phyloP scores from a whole-genome alignment of 805 yeast genomes.

The Wickerhamomyces sydowiorum region DNA sequence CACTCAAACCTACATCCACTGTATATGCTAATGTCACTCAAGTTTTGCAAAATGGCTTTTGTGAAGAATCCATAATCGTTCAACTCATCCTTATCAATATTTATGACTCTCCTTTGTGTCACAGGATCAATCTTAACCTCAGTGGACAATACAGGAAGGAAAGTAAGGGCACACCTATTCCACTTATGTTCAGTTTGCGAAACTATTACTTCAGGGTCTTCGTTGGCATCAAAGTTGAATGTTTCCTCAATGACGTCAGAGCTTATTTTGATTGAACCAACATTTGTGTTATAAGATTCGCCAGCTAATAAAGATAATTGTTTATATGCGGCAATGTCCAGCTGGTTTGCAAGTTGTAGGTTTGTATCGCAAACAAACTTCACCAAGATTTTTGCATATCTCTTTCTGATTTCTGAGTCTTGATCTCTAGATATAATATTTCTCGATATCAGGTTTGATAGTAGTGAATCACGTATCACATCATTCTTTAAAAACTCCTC shows the following conservation, averaged over 20 bases:
- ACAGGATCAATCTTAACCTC: constrained; percentile 14
- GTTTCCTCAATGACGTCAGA: constrained; percentile 13
- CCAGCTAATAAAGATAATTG: constrained; percentile 5
- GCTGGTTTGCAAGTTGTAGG: constrained; percentile 2
- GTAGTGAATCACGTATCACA: constrained; percentile 3
- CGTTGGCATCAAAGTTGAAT: constrained; percentile 9
- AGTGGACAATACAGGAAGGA: constrained; percentile 9
- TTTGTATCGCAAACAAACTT: constrained; percentile 8
- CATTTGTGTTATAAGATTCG: background rate
- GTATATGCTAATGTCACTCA: constrained; percentile 12
- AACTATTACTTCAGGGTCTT: constrained; percentile 5
- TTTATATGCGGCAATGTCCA: constrained; percentile 13
- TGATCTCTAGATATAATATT: constrained; percentile 16
- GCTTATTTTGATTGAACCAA: constrained; percentile 3
- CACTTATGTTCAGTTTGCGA: constrained; percentile 15
- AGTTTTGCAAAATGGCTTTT: constrained; percentile 7
- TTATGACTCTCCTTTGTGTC: constrained; percentile 16
- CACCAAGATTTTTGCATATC: constrained; percentile 10
- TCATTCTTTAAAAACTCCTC: constrained; percentile 7
- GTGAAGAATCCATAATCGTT: constrained; percentile 18
- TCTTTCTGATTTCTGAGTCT: constrained; percentile 9
- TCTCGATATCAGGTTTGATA: constrained; percentile 4
- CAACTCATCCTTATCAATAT: constrained; percentile 11
- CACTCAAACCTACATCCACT: constrained; percentile 11
- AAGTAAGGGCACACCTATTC: constrained; percentile 21